A percentile compares a stretch with the other conserved stretches of the same genome.
phyloP scores from a whole-genome alignment of 371 early-diverging fungal genomes.

The Mortierella sp. region DNA sequence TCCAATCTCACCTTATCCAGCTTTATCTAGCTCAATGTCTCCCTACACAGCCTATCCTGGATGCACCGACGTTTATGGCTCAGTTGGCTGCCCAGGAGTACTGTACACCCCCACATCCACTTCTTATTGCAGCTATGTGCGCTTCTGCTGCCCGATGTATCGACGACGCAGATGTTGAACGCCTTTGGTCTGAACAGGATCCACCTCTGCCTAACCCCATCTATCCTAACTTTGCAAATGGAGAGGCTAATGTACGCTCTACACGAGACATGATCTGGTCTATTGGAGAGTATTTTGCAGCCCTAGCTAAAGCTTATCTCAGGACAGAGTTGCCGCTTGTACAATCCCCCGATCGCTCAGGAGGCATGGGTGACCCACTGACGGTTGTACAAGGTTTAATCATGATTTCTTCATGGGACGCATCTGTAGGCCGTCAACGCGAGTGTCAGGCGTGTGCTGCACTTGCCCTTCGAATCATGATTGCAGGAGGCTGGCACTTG shows the following conservation, averaged over 20 bases:
- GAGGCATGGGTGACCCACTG: slow-evolving; percentile 54
- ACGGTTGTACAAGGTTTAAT: slow-evolving; percentile 55
- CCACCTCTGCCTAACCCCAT: slow-evolving; percentile 53
- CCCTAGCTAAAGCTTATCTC: slow-evolving; percentile 50
- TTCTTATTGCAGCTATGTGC: slow-evolving; percentile 51
- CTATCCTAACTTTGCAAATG: slow-evolving; percentile 50
- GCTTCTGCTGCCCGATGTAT: slow-evolving; percentile 49
- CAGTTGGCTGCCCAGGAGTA: slow-evolving; percentile 48
- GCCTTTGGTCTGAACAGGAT: slow-evolving; percentile 53
- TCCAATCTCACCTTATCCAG: slow-evolving; percentile 55
- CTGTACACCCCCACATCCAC: slow-evolving; percentile 53
- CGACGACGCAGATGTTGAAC: slow-evolving; percentile 51
- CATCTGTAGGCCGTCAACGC: slow-evolving; percentile 53
- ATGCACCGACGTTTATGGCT: slow-evolving; percentile 54
- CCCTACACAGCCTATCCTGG: slow-evolving; percentile 52
- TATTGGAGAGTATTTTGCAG: slow-evolving; percentile 54
- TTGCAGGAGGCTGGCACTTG: slow-evolving; percentile 57
- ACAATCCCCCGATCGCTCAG: slow-evolving; percentile 53
- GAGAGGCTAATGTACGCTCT: slow-evolving; percentile 46
- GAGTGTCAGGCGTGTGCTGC: slow-evolving; percentile 56
- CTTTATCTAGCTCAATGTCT: slow-evolving; percentile 50
- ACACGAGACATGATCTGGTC: slow-evolving; percentile 55
- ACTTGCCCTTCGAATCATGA: slow-evolving; percentile 53
- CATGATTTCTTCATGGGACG: slow-evolving; percentile 56
- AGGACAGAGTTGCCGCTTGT: slow-evolving; percentile 52